A percentile compares a stretch with the other conserved stretches of the same genome.
These are phyloP conservation scores for Ramaria sp. DNA, from an alignment of 768 basidiomycete species.

Conservation along the genomic window DNA sequence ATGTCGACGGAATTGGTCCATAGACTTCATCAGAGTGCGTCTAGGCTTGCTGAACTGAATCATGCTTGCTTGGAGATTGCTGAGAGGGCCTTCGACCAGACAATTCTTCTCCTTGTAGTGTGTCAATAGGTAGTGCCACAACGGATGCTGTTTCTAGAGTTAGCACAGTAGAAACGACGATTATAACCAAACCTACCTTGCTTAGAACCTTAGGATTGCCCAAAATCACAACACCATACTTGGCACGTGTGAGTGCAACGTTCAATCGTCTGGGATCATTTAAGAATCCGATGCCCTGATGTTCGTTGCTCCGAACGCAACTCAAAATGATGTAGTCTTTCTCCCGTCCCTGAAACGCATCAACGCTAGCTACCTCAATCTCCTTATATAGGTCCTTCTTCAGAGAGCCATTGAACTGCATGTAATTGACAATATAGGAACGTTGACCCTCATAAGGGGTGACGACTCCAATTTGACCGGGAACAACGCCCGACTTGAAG, in stretches of 20 bases:
- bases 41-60: conserved; percentile 99
- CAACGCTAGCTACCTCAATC: conserved; percentile 96
- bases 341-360: conserved; percentile 98
- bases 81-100: conserved; percentile 93
- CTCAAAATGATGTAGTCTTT: conserved; percentile 99
- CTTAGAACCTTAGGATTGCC: conserved; percentile 99
- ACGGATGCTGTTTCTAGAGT: conserved; percentile 60
- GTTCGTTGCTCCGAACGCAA: conserved; percentile 97
- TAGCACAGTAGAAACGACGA: conserved; percentile 4
- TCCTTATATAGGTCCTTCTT: conserved; percentile 99
- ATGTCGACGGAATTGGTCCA: conserved; percentile 89
- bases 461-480: conserved; percentile 93
- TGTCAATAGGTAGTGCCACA: conserved; percentile 96
- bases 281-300: conserved; percentile 98
- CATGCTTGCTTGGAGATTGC: conserved; percentile 95
- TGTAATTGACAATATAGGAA: conserved; percentile 97
- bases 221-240: conserved; percentile 97
- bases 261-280: conserved; percentile 95
- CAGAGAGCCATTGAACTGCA: conserved; percentile 99
- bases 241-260: conserved; percentile 93
- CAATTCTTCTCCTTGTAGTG: conserved; percentile 95
- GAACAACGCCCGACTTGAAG: conserved; percentile 97
- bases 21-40: conserved; percentile 75
- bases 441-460: conserved; percentile 99
- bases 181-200: conserved; percentile 53